Base-by-base conservation (phyloP, 331 rosid species). In the Cydonia oblonga region DNA sequence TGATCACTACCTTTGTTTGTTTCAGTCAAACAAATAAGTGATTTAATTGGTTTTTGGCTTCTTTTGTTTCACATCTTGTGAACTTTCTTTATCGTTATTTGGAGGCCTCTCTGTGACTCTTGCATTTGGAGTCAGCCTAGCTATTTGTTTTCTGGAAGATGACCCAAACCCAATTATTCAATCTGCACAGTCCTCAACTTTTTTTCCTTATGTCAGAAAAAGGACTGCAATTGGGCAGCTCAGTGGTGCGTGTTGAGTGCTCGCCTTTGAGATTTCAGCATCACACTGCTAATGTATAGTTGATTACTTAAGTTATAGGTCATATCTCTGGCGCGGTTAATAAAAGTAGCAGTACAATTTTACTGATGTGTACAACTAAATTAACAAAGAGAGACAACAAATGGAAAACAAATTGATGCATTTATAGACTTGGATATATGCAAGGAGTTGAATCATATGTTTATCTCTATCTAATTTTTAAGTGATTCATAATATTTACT, bases 61-160 rank as follows among this genome's bases (percentile, higher is more conserved):
- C 57, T 72, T 82, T 29, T 78, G 68, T n/a, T 69, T 56, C 70
- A 23, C 81, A 70, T 83, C 91, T 73, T 75, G 93, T 86, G 91
- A 90, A 26, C 62, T 74, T 38, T 66, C 19, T 12, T 64, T n/a
- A 6, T 35, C 75, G 61, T 60, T 75, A 20, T 56, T 57, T 72
- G 40, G 3, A 16, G 49, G 35, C 68, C 66, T 56, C 14, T 56
- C 76, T 9, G 5, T 38, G 62, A 54, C 63, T 69, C n/a, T 40
- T 74, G 63, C 75, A 16, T 62, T 33, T 72, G 51, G 5, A 46
- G 18, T 49, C 24, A 20, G 30, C 9, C 10, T 6, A 12, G 35
- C 33, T 6, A 24, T 66, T 40, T 57, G 25, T n/a, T 71, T 30
- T 20, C 30, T 5, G 26, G 51, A 33, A 64, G 35, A 20, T 64